Base-by-base conservation (phyloP, 1,139 yeast genomes). In the Yamadazyma membranifaciens region DNA sequence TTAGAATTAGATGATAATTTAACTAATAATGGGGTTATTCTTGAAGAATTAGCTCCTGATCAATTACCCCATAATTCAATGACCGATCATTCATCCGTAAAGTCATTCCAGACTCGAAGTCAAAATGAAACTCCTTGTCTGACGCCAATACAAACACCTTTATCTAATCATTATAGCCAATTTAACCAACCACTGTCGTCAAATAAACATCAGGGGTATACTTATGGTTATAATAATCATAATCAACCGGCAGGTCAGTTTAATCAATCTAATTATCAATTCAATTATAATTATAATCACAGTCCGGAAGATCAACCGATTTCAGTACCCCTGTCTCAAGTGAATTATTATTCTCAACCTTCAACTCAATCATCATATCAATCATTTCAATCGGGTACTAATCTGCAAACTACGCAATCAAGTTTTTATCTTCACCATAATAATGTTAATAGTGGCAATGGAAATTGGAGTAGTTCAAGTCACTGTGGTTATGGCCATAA, bases 21-120 rank as follows among this genome's bases (percentile, higher is more conserved):
- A 7, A 36, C 25, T 30, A 26, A 10, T 28, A 31, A 17, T 22
- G 13, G 13, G 15, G 17, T 37, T 17, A 36, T 41, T 3, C 34
- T 41, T 34, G 40, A 37, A 27, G 43, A 41, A 6, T n/a, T 40
- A 9, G 43, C 43, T 11, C 43, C 43, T 4, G 43, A 40, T 20
- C 43, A 40, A 24, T 16, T 33, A 14, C 38, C 43, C 2, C 9
- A 12, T 28, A 9, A 9, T 25, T 27, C 24, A 5, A 20, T 20
- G 24, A 7, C 24, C 7, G 24, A 20, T 5, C 24, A 4, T 7
- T n/a, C 28, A n/a, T 26, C 28, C 6, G 5, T 10, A 26, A 10
- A 9, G 12, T 7, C 6, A 9, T 9, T 26, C 10, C 28, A 26
- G 12, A n/a, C n/a, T 9, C 30, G 12, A 27, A 12, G 14, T n/a